Conservation (phyloP, 1,139 yeast species). For the Taiozyma sp. region DNA sequence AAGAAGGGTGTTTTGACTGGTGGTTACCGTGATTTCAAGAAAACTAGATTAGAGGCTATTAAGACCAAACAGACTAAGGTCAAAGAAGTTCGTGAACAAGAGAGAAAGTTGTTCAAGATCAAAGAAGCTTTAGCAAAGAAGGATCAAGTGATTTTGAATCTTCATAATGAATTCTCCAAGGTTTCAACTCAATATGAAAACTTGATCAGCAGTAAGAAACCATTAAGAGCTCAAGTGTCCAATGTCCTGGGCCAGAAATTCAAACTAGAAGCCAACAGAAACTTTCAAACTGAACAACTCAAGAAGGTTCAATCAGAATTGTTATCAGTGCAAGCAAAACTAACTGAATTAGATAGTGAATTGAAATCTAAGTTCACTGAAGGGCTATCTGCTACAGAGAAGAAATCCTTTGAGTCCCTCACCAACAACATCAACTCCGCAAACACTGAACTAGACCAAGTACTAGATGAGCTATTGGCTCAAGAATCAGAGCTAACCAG, state of each 20-base stretch:
- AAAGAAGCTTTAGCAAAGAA: conserved; percentile 33
- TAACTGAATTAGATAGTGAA: conserved; percentile 46
- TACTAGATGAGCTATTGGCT: conserved; percentile 41
- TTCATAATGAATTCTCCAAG: conserved; percentile 44
- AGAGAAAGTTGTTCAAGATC: conserved; percentile 33
- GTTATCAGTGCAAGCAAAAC: conserved; percentile 25
- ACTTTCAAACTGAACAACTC: conserved; percentile 28
- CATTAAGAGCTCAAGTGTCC: conserved; percentile 38
- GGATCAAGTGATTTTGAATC: conserved; percentile 40
- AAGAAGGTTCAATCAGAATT: conserved; percentile 24
- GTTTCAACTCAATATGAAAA: conserved; percentile 39
- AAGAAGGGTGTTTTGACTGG: conserved; percentile 83
- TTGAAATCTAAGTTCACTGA: conserved; percentile 49
- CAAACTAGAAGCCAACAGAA: conserved; percentile 39
- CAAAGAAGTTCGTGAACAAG: conserved; percentile 39
- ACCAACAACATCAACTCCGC: conserved; percentile 35
- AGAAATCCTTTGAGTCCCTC: conserved; percentile 35
- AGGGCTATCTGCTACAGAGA: conserved; percentile 45
- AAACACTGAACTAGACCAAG: conserved; percentile 38
- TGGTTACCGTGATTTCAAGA: conserved; percentile 73
- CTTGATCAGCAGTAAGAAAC: conserved; percentile 38
- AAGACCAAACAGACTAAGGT: conserved; percentile 50
- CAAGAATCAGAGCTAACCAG: conserved; percentile 48
- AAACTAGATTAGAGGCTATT: conserved; percentile 68
- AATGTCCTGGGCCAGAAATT: conserved; percentile 37